phyloP scores from a whole-genome alignment of 2,329 filamentous ascomycete species.

The Zopfia rhizophila region DNA sequence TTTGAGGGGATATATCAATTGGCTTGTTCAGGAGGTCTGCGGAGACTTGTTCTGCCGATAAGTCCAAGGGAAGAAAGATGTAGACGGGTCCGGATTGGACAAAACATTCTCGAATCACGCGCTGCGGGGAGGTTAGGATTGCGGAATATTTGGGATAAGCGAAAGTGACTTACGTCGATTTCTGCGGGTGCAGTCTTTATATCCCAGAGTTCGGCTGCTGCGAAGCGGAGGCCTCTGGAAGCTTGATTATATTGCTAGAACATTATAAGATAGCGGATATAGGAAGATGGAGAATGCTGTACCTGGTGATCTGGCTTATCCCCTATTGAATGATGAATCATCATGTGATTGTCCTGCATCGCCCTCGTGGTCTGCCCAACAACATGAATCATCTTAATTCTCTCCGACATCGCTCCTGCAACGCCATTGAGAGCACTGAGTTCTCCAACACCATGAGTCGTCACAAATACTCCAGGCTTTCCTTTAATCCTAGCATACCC shows the following conservation, averaged over 20 bases:
- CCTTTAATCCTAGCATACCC: constrained; percentile 67
- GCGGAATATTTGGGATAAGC: background rate
- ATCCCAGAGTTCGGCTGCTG: constrained; percentile 55
- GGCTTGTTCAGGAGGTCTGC: constrained; percentile 47
- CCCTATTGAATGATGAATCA: constrained; percentile 60
- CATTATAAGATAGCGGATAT: background rate
- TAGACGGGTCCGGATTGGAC: constrained; percentile 56
- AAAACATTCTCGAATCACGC: constrained; percentile 56
- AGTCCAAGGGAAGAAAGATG: constrained; percentile 57
- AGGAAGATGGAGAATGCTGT: background rate
- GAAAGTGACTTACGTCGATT: constrained; percentile 46
- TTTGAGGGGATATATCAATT: constrained; percentile 45
- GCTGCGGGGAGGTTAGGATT: constrained; percentile 20
- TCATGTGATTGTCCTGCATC: constrained; percentile 56
- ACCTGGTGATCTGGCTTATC: constrained; percentile 53
- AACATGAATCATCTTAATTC: constrained; percentile 58
- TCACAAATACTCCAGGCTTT: constrained; percentile 61
- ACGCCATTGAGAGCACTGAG: constrained; percentile 58
- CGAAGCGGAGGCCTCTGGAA: constrained; percentile 48
- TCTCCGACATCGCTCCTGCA: constrained; percentile 56
- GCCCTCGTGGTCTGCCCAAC: constrained; percentile 56
- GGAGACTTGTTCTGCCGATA: constrained; percentile 50
- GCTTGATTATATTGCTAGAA: constrained; percentile 52
- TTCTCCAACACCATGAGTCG: constrained; percentile 69
- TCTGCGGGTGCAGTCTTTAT: constrained; percentile 52